Evolutionary conservation across 106 monocot genomes (phyloP).

Genomic region (Narthecium ossifragum): DNA sequence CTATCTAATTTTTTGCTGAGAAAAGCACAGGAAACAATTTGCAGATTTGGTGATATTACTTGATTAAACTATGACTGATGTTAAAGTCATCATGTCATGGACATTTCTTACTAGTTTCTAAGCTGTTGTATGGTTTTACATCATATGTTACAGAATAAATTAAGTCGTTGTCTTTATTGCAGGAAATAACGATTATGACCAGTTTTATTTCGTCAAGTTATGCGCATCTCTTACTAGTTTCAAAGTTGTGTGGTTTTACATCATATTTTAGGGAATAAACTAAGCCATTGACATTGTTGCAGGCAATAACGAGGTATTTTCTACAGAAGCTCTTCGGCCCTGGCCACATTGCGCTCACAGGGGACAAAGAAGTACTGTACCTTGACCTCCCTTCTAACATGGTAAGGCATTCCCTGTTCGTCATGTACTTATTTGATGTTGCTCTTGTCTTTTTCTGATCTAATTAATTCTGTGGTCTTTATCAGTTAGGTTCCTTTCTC

Average conservation of each 20-base stretch:
- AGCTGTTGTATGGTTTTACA: neutral
- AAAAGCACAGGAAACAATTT: too few species aligned
- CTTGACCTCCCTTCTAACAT: conserved; percentile 72
- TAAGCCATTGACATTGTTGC: neutral
- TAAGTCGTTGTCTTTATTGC: neutral
- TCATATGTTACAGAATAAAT: neutral
- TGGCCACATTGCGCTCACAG: conserved; percentile 35
- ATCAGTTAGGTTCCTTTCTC: conserved; percentile 86
- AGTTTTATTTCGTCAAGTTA: too few species aligned
- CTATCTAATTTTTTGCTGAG: too few species aligned
- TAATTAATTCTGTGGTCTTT: neutral
- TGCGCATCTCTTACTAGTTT: too few species aligned
- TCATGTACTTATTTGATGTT: neutral
- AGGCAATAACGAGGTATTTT: conserved; percentile 66
- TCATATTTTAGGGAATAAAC: neutral
- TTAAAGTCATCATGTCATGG: too few species aligned
- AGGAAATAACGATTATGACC: too few species aligned
- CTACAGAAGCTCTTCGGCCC: conserved; percentile 62
- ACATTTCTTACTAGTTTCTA: neutral
- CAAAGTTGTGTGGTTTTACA: neutral
- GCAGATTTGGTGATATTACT: too few species aligned
- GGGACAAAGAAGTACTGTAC: conserved; percentile 39
- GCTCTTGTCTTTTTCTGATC: neutral
- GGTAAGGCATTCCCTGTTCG: conserved; percentile 13
- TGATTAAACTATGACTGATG: too few species aligned